Evolutionary conservation across 2,329 filamentous ascomycete genomes (phyloP), one percentile per base, ranked within the genome.

Genomic region (Madurella fahalii): DNA sequence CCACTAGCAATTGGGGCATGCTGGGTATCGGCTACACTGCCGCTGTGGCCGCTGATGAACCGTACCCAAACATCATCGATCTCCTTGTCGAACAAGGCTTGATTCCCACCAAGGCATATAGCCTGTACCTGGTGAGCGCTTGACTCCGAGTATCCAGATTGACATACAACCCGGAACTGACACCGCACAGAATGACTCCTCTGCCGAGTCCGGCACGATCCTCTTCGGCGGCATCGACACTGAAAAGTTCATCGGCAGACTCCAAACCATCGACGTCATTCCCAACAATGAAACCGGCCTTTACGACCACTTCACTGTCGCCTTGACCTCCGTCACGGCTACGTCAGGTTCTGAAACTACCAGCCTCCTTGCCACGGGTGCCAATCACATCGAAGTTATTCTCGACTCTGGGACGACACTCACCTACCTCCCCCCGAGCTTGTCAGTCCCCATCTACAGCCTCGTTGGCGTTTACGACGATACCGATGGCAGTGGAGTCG

Each of bases 181-280:
- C 47, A 8, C 9, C 7, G 5, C 40, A 37, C 34, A 37, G 34
- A 37, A 37, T 18, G 13, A 34, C 15, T 31, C 12, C 20, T 9
- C 8, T n/a, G 40, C 41, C 40, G 5, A 31, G 15, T 34, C 15
- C 43, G 61, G 61, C n/a, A 47, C 58, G 20, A 49, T 63, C 11
- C 65, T 84, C 18, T 84, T 83, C 47, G 81, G 81, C 17, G 81
- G 82, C 16, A 73, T 84, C 47, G 78, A 84, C 60, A 78, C 72
- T 3, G 75, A 70, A 51, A 84, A 83, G 63, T 84, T 75, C 61
- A 69, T 70, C 2, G 83, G 82, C 16, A 64, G 67, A 3, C 75
- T 87, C 2, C 68, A 76, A 58, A 81, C 78, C 48, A 70, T 83
- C 1, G 80, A 82, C 42, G 80, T 86, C 58, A 72, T 84, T 57